A percentile compares a stretch with the other conserved stretches of the same genome.
phyloP scores from a whole-genome alignment of 1,284 basidiomycete species.

The Cryptococcus sp. region DNA sequence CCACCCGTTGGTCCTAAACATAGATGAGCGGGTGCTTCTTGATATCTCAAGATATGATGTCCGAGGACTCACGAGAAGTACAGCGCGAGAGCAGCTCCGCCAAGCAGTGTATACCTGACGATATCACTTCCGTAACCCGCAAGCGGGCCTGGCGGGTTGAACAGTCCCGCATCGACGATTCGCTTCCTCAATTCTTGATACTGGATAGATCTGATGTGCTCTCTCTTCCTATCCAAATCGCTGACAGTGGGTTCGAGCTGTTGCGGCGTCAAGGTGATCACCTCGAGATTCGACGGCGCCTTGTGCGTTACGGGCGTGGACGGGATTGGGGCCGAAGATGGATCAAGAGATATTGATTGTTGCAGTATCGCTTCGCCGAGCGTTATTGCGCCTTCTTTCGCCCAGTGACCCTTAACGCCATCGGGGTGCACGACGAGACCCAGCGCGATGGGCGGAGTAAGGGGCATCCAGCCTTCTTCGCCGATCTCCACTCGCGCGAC shows the following conservation, averaged over 20 bases:
- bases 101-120: constrained; percentile 71
- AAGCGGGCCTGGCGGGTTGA: constrained; percentile 71
- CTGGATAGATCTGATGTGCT: constrained; percentile 72
- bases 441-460: constrained; percentile 84
- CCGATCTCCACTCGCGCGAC: constrained; percentile 67
- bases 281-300: constrained; percentile 5
- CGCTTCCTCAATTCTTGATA: constrained; percentile 78
- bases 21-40: constrained; percentile 57
- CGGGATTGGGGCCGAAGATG: constrained; percentile 9
- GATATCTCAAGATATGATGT: background rate
- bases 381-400: constrained; percentile 40
- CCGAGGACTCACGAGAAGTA: constrained; percentile 33
- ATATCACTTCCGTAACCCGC: constrained; percentile 90
- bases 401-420: constrained; percentile 47
- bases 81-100: constrained; percentile 35
- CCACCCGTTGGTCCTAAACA: constrained; percentile 32
- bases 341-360: constrained; percentile 13
- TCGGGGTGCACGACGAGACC: constrained; percentile 67
- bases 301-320: background rate
- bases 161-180: constrained; percentile 78
- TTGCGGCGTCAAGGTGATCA: constrained; percentile 27
- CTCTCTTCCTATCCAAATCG: constrained; percentile 60
- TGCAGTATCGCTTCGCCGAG: constrained; percentile 23
- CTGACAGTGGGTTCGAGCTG: constrained; percentile 57
- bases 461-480: constrained; percentile 65